Percentiles rank a stretch among this genome's conserved stretches.
phyloP scores from a whole-genome alignment of 352 stramenopile species.

The Globisporangium barbulae region DNA sequence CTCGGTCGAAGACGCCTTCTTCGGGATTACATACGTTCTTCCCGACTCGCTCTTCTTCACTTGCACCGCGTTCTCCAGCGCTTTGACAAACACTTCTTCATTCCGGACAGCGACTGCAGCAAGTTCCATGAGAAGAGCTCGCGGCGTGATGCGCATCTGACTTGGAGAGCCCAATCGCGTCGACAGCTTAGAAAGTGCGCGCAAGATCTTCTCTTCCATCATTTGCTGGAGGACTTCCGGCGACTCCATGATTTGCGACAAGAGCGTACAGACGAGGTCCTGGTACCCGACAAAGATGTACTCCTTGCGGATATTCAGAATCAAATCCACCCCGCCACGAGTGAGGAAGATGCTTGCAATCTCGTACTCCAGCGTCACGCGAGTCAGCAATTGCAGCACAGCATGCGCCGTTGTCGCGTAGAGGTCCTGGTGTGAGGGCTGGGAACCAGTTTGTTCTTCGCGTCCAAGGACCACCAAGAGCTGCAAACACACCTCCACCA shows the following conservation, averaged over 20 bases:
- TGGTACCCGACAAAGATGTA: conserved; percentile 66
- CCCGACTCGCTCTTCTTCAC: conserved; percentile 83
- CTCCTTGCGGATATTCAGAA: conserved; percentile 44
- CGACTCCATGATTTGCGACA: conserved; percentile 77
- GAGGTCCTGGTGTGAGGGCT: conserved; percentile 8
- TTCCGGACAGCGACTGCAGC: conserved; percentile 66
- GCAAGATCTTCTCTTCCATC: conserved; percentile 85
- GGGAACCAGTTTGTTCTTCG: neutral
- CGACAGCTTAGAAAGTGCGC: conserved; percentile 73
- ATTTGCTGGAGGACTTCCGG: conserved; percentile 80
- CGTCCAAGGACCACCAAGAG: conserved; percentile 15
- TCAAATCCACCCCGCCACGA: conserved; percentile 49
- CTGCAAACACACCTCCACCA: conserved; percentile 38
- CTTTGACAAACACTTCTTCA: conserved; percentile 73
- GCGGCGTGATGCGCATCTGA: conserved; percentile 81
- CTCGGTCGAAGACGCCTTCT: conserved; percentile 14
- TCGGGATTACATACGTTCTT: conserved; percentile 69
- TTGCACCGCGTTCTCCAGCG: conserved; percentile 58
- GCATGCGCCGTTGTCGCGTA: conserved; percentile 48
- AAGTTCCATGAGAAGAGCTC: conserved; percentile 78
- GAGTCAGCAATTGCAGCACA: conserved; percentile 67
- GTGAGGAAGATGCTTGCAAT: conserved; percentile 59
- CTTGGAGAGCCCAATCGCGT: conserved; percentile 60
- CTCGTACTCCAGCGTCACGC: conserved; percentile 70
- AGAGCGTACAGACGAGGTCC: conserved; percentile 62